Evolutionary conservation across 495 filamentous ascomycete genomes (phyloP), one percentile per base, ranked within the genome.

Genomic region (Lophium mytilinum): DNA sequence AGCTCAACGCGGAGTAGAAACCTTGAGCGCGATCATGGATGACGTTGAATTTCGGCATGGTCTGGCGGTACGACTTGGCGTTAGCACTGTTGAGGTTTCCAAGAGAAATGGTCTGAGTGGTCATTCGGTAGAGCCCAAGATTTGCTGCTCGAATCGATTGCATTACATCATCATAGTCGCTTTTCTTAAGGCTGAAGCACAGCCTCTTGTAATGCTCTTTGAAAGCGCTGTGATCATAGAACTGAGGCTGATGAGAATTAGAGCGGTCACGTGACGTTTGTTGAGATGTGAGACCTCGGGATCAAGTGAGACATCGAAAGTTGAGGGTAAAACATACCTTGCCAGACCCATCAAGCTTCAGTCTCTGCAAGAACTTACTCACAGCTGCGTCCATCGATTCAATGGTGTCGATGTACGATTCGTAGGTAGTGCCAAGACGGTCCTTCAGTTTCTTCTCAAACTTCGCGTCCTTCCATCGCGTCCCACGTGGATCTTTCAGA

Each of bases 101-200:
- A 10, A 61, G 47, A 3, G 53, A 52, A 6, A 56, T 61, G 3
- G 58, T 52, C 19, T 61, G 58, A 11, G 58, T 61, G 4, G 58
- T 61, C 53, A 61, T 45, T 5, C 40, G 52, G 52, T 53, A 35
- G 5, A 61, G 58, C 11, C 52, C 52, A 1, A 40, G 52, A 19
- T 61, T 61, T 4, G 58, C 42, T 3, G n/a, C 19, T 0, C 58
- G 58, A 17, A 61, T 17, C 14, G 12, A 39, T 18, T 10, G 18
- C 53, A 61, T 56, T 1, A 61, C 19, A 43, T 61, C 58, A 15
- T 49, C 37, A 19, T 61, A 61, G 48, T 61, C 58, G n/a, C 37
- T 4, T 47, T 56, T 61, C 1, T 56, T 52, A 14, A 61, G 17
- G 18, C 58, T 61, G 48, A 61, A 61, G 12, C 56, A 33, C 1